Evolutionary conservation across 2,329 filamentous ascomycete species (phyloP).

Genomic region (Didymella lethalis): DNA sequence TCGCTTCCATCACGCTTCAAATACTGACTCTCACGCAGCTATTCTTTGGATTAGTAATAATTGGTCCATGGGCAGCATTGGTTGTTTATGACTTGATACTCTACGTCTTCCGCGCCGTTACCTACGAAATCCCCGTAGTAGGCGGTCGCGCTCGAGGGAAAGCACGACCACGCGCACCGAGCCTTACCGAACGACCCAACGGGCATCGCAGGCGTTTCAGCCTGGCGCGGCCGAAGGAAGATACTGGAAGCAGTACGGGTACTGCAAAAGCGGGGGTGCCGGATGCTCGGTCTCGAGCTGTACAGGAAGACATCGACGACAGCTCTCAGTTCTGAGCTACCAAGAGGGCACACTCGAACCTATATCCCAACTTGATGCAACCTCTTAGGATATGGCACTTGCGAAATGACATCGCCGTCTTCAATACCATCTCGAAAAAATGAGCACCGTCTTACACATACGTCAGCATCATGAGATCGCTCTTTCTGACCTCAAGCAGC

Average conservation of each 20-base stretch:
- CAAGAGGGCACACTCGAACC: background rate
- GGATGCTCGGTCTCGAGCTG: slow-evolving; percentile 40
- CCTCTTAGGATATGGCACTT: background rate
- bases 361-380: background rate
- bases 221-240: slow-evolving; percentile 44
- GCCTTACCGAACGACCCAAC: slow-evolving; percentile 64
- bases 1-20: too few relatives aligned
- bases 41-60: slow-evolving; percentile 60
- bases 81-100: slow-evolving; percentile 70
- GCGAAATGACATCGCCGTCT: background rate
- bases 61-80: slow-evolving; percentile 68
- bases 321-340: background rate
- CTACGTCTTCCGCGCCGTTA: slow-evolving; percentile 66
- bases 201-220: slow-evolving; percentile 58
- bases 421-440: background rate
- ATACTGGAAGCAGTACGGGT: slow-evolving; percentile 33
- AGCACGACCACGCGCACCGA: slow-evolving; percentile 67
- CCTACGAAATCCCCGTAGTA: slow-evolving; percentile 66
- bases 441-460: background rate
- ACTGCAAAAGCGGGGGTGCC: slow-evolving; percentile 26
- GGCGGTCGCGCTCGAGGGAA: slow-evolving; percentile 68
- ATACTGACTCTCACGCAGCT: background rate
- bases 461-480: background rate
- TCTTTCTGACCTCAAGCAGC: background rate
- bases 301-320: slow-evolving; percentile 27